Base-by-base conservation (phyloP, 2,329 filamentous ascomycete genomes). In the Alternaria triticina region DNA sequence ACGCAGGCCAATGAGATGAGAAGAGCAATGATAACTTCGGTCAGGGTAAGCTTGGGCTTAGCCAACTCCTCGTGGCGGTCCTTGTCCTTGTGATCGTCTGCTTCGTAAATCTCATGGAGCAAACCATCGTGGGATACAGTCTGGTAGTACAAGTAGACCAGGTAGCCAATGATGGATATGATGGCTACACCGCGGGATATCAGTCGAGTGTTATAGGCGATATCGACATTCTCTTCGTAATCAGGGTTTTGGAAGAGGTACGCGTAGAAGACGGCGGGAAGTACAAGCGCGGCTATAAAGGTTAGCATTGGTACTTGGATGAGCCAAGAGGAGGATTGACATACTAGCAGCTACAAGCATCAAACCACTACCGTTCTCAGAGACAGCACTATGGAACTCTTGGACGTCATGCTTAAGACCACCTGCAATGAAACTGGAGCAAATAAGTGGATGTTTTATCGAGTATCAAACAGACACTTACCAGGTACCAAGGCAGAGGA, bases 401-500 rank as follows among this genome's bases (percentile, higher is more conserved):
- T 93, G 87, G 68, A 91, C 87, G 6, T 91, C 84, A 30, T 89
- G 87, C 57, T 84, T 83, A 36, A 95, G 68, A 9, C 93, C 93
- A 44, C 92, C 92, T 22, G 89, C 86, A 65, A 95, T 88, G 82
- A 97, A 96, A 77, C 57, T 59, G 23, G 13, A 44, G 25, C 25
- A 54, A 12, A 5, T 45, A 11, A 59, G 57, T 12, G 17, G 22
- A 12, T 11, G 17, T 3, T 45, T 11, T 13, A 50, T 3, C 3
- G 5, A 27, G n/a, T 7, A 22, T 22, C 7, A 6, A 17, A 25
- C 20, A 12, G 28, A 40, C n/a, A 49, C 57, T 54, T 54, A 59
- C 57, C 92, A 96, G 56, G 90, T 74, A 0, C 93, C 93, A 25
- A 96, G 81, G 70, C 93, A 96, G 1, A 96, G 84, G 47, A 96